Evolutionary conservation across 257 asterid species (phyloP).

Genomic region (Solanum appendiculatum): DNA sequence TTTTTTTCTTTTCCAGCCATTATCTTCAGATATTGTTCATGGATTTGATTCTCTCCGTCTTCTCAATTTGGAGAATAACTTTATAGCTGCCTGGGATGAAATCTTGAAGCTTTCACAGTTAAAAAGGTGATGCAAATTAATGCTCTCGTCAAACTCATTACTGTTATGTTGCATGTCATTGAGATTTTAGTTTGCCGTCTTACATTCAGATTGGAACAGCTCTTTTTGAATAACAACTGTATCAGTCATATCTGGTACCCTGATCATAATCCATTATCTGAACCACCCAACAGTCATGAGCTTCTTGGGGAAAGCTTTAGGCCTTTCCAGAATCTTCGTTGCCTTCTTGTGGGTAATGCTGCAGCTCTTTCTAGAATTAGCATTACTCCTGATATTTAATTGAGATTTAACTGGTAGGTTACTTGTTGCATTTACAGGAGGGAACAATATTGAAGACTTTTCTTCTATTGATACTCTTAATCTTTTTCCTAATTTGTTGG

Average conservation of each 20-base stretch:
- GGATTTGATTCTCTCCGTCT: conserved; percentile 70
- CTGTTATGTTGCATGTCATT: conserved; percentile 1
- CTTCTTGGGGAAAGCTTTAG: conserved; percentile 21
- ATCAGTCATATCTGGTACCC: conserved; percentile 55
- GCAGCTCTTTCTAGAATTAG: not conserved
- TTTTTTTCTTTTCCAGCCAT: conserved; percentile 37
- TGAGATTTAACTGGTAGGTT: conserved; percentile 9
- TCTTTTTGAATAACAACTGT: conserved; percentile 66
- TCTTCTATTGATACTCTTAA: conserved; percentile 71
- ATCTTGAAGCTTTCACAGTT: conserved; percentile 61
- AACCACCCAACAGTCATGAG: conserved; percentile 19
- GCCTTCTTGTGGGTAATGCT: conserved; percentile 75
- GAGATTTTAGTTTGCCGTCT: conserved; percentile 6
- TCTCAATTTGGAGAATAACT: conserved; percentile 82
- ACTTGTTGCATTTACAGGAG: conserved; percentile 41
- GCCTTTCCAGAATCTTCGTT: conserved; percentile 56
- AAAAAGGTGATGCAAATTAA: conserved; percentile 39
- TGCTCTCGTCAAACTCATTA: not conserved
- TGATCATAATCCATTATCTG: conserved; percentile 21
- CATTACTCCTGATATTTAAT: not conserved
- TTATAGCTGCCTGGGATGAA: conserved; percentile 75
- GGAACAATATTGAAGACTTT: conserved; percentile 61
- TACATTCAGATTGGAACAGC: conserved; percentile 77
- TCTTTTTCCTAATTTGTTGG: conserved; percentile 67
- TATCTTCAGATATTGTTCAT: conserved; percentile 41